Conservation (phyloP, 805 yeast genomes). For the Metschnikowia cubensis region DNA sequence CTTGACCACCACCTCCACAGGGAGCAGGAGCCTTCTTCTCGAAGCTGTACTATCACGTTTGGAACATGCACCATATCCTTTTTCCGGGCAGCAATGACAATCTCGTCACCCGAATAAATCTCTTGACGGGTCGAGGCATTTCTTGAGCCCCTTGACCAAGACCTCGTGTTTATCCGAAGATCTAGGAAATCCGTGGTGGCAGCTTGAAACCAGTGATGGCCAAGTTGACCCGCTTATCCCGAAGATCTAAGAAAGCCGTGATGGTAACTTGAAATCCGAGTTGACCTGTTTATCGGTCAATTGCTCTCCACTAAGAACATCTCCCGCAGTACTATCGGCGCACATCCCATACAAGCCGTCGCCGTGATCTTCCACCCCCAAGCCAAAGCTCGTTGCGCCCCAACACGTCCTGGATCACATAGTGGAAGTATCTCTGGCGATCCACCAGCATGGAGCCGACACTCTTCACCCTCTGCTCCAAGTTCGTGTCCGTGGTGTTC, state of each 20-base stretch:
- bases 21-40: constrained; percentile 42
- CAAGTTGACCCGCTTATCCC: no score
- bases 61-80: constrained; percentile 26
- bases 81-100: constrained; percentile 32
- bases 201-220: no score
- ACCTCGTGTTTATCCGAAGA: constrained; percentile 24
- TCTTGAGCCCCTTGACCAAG: constrained; percentile 24
- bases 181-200: no score
- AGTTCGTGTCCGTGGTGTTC: constrained; percentile 8
- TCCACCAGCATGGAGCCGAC: constrained; percentile 5
- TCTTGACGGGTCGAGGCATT: constrained; percentile 23
- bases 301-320: constrained; percentile 4
- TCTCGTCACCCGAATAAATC: constrained; percentile 31
- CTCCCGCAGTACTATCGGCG: neutral
- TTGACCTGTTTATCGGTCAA: constrained; percentile 13
- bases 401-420: constrained; percentile 14
- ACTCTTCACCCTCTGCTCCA: constrained; percentile 5
- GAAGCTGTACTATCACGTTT: constrained; percentile 28
- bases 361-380: constrained; percentile 7
- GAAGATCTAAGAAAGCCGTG: constrained; percentile 21
- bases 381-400: constrained; percentile 11
- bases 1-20: constrained; percentile 44
- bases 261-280: no score
- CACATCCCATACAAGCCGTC: constrained; percentile 5
- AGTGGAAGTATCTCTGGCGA: constrained; percentile 10